These are phyloP conservation scores for Phytophthora pistaciae DNA, from an alignment of 352 stramenopile species.

Conservation along the genomic window DNA sequence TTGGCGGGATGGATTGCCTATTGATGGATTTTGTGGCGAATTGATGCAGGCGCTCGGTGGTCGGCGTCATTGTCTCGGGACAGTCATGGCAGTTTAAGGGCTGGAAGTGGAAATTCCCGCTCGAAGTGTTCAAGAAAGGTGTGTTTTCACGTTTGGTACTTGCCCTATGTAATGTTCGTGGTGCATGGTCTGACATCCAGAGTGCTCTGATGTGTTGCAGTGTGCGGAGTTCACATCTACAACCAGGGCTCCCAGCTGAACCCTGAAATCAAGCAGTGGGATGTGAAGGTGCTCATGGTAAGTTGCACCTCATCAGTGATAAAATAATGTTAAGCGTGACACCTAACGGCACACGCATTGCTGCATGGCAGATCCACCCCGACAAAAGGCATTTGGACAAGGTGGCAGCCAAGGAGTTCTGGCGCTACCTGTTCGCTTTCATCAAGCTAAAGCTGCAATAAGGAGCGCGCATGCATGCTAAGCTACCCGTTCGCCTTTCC, in stretches of 20 bases:
- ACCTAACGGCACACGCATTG: conserved; percentile 1
- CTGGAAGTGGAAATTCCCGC: conserved; percentile 93
- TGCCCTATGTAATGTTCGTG: not conserved
- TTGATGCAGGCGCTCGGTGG: conserved; percentile 77
- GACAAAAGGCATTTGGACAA: conserved; percentile 94
- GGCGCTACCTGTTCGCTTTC: conserved; percentile 90
- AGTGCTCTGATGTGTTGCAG: conserved; percentile 33
- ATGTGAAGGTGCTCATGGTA: conserved; percentile 91
- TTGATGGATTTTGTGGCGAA: not conserved
- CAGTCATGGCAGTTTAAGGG: conserved; percentile 95
- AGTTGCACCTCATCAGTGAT: conserved; percentile 2
- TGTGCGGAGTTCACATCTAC: conserved; percentile 89
- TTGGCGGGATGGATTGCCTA: not conserved
- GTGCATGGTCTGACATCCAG: not conserved
- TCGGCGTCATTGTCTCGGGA: conserved; percentile 91
- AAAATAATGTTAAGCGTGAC: not conserved
- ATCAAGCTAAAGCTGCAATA: conserved; percentile 87
- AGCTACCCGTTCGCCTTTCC: too few relatives aligned
- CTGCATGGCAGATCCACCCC: conserved; percentile 75
- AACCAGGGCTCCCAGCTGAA: conserved; percentile 82
- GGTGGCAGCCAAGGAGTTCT: conserved; percentile 91
- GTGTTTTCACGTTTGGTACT: not conserved
- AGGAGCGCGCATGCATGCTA: conserved; percentile 8
- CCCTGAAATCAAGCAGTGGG: conserved; percentile 90
- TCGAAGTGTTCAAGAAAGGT: conserved; percentile 94